phyloP scores from a whole-genome alignment of 192 early-diverging fungal species.

The Backusella australiensis region DNA sequence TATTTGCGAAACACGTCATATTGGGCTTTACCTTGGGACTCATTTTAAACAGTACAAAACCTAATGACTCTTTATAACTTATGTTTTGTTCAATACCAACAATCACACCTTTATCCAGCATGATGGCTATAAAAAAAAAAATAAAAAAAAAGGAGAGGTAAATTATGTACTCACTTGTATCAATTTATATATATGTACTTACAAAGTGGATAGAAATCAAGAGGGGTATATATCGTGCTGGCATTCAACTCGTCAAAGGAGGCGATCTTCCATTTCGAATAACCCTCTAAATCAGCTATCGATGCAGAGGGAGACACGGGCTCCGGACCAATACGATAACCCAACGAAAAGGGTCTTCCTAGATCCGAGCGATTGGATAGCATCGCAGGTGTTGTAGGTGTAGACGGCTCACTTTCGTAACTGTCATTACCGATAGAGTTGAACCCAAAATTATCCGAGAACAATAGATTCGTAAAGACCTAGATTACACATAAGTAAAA shows the following conservation, averaged over 20 bases:
- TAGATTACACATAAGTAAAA: constrained; percentile 4
- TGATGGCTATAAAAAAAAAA: constrained; percentile 49
- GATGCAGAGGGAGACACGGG: constrained; percentile 10
- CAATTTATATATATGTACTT: constrained; percentile 17
- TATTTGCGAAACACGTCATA: background rate
- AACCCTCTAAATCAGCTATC: constrained; percentile 13
- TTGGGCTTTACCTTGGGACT: constrained; percentile 58
- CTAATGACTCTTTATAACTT: constrained; percentile 50
- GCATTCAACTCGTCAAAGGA: constrained; percentile 14
- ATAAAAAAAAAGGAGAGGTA: background rate
- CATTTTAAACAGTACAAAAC: constrained; percentile 59
- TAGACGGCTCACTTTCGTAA: constrained; percentile 26
- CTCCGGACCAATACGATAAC: constrained; percentile 19
- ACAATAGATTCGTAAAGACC: constrained; percentile 32
- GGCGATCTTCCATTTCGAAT: constrained; percentile 22
- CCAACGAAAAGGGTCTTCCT: constrained; percentile 23
- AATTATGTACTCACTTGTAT: background rate
- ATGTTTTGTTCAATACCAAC: constrained; percentile 74
- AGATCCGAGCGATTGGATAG: background rate
- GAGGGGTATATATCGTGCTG: constrained; percentile 50
- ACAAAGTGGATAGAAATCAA: constrained; percentile 83
- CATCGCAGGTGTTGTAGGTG: constrained; percentile 17
- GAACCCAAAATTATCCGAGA: constrained; percentile 15
- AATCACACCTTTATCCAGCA: constrained; percentile 69
- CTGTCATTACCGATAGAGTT: constrained; percentile 2